phyloP scores from a whole-genome alignment of 257 asterid genomes.

The Penstemon davidsonii region DNA sequence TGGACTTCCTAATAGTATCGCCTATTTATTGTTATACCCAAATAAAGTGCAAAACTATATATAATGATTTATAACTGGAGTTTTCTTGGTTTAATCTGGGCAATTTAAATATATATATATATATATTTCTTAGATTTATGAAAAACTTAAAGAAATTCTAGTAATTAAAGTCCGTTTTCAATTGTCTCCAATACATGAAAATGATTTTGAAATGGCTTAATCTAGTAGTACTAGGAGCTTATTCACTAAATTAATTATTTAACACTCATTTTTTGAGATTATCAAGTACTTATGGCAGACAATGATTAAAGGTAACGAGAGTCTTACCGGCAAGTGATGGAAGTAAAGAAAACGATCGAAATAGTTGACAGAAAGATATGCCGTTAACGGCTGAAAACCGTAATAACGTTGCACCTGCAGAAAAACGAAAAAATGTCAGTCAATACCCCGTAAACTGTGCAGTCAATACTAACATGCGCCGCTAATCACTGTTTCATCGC shows the following conservation, averaged over 20 bases:
- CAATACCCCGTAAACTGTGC: slow-evolving; percentile 34
- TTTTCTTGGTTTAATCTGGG: no score
- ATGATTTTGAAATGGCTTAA: background rate
- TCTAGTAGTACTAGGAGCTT: no score
- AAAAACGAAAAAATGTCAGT: slow-evolving; percentile 19
- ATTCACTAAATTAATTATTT: no score
- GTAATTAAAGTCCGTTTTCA: no score
- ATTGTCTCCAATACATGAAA: background rate
- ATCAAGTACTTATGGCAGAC: background rate
- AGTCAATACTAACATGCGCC: slow-evolving; percentile 27
- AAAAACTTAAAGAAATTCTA: no score
- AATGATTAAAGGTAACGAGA: slow-evolving; percentile 32
- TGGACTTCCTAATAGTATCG: no score
- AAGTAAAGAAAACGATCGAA: slow-evolving; percentile 80
- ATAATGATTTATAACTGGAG: no score
- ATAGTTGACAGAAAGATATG: slow-evolving; percentile 83
- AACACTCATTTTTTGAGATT: background rate
- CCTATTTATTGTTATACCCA: no score
- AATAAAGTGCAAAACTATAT: no score
- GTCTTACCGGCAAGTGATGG: slow-evolving; percentile 75
- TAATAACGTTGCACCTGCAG: slow-evolving; percentile 83
- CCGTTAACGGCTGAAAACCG: slow-evolving; percentile 88
- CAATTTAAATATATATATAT: no score
- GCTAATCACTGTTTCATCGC: slow-evolving; percentile 38
- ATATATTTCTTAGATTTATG: no score